Percentiles rank a stretch among this genome's conserved stretches.
Conservation (phyloP, 2,329 filamentous ascomycete genomes). For the Verticillium isaacii region DNA sequence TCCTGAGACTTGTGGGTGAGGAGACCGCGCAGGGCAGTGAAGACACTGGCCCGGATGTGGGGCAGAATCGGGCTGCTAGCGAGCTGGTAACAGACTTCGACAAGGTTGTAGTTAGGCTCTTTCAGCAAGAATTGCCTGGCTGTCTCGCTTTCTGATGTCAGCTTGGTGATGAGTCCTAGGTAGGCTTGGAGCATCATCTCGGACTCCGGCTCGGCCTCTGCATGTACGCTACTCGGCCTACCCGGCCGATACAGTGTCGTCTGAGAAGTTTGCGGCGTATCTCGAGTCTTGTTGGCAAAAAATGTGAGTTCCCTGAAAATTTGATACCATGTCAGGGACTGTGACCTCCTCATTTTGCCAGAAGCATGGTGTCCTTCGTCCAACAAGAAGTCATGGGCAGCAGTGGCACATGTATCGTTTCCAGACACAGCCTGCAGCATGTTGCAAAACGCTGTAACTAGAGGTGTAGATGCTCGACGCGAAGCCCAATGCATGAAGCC, state of each 20-base stretch:
- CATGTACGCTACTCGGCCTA: conserved; percentile 59
- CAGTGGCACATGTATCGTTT: conserved; percentile 74
- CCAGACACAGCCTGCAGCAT: conserved; percentile 87
- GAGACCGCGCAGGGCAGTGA: conserved; percentile 71
- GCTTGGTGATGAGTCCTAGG: conserved; percentile 77
- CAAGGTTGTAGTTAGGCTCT: conserved; percentile 59
- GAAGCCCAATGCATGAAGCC: conserved; percentile 98
- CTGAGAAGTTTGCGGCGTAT: conserved; percentile 59
- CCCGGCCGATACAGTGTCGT: conserved; percentile 49
- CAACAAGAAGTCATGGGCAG: conserved; percentile 82
- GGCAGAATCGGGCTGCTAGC: conserved; percentile 72
- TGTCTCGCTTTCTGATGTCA: conserved; percentile 67
- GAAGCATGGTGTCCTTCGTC: conserved; percentile 74
- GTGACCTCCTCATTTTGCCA: conserved; percentile 74
- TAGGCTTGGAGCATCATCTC: conserved; percentile 97
- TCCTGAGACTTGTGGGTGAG: conserved; percentile 67
- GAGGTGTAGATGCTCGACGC: conserved; percentile 86
- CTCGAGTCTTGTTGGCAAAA: conserved; percentile 73
- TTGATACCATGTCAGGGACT: conserved; percentile 86
- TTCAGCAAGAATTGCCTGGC: conserved; percentile 72
- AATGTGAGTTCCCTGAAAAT: conserved; percentile 88
- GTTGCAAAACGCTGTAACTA: conserved; percentile 94
- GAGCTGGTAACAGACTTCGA: conserved; percentile 71
- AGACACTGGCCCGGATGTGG: conserved; percentile 77
- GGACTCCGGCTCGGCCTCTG: conserved; percentile 84